Conservation (phyloP, 306 rosid species). For the Rosa persica region DNA sequence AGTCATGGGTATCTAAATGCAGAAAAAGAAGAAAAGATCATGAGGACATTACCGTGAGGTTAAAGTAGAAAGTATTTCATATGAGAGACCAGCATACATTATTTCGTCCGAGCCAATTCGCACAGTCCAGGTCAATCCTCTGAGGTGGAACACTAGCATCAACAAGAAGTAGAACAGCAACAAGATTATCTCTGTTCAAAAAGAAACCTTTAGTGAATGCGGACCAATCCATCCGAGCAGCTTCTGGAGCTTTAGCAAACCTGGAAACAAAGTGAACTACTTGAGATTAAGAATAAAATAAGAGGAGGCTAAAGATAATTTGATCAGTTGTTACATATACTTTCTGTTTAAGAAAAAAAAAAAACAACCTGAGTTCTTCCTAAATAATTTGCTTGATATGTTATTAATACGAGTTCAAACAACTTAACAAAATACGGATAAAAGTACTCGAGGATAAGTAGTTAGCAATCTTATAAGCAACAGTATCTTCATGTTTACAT, state of each 20-base stretch:
- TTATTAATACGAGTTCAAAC: neutral
- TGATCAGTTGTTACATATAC: neutral
- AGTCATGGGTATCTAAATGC: conserved; percentile 73
- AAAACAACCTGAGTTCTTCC: neutral
- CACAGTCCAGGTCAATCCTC: conserved; percentile 85
- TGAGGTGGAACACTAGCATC: conserved; percentile 97
- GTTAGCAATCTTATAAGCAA: conserved; percentile 2
- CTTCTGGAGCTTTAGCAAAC: conserved; percentile 79
- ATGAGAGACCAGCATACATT: conserved; percentile 43
- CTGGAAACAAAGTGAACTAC: conserved; percentile 41
- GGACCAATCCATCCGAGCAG: conserved; percentile 85
- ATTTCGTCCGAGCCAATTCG: conserved; percentile 93
- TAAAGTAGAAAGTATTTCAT: neutral
- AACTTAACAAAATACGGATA: neutral
- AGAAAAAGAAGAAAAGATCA: conserved; percentile 17
- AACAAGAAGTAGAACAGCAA: conserved; percentile 73
- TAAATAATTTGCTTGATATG: neutral
- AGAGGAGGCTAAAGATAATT: neutral
- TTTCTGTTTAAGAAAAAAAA: neutral
- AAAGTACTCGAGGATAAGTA: neutral
- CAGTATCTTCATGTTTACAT: neutral
- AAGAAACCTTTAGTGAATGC: conserved; percentile 93
- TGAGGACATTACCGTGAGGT: neutral
- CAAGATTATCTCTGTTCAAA: conserved; percentile 67
- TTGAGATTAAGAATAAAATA: neutral